Conservation (phyloP, 1,284 basidiomycete species). For the Rhodotorula mucilaginosa region DNA sequence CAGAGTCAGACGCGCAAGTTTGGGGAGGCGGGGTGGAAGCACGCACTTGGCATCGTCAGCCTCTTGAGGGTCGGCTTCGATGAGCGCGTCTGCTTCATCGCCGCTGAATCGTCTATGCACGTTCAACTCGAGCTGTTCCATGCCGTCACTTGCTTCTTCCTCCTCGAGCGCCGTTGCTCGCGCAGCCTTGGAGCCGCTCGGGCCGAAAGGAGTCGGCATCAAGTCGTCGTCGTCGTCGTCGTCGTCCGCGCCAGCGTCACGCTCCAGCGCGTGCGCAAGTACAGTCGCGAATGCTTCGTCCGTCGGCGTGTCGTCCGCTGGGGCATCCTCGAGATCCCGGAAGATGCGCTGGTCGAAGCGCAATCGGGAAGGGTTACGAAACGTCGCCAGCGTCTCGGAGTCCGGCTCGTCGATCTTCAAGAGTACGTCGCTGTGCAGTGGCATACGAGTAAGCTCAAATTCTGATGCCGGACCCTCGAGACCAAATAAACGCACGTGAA, state of each 20-base stretch:
- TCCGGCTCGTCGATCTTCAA: constrained; percentile 8
- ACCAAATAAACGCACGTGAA: constrained; percentile 3
- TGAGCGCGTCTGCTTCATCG: constrained; percentile 17
- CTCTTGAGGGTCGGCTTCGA: constrained; percentile 7
- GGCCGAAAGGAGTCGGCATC: not conserved
- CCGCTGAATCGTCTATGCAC: not conserved
- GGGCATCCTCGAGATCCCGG: not conserved
- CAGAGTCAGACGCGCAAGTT: too few species aligned
- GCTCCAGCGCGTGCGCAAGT: constrained; percentile 3
- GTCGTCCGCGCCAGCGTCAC: constrained; percentile 1
- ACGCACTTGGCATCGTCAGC: not conserved
- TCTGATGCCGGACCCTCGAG: too few species aligned
- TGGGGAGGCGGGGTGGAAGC: not conserved
- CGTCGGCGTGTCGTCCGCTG: not conserved
- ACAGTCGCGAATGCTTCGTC: constrained; percentile 12
- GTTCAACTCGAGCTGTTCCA: too few species aligned
- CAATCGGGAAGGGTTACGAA: constrained; percentile 14
- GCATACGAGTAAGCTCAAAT: not conserved
- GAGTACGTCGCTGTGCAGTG: not conserved
- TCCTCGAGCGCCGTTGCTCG: not conserved
- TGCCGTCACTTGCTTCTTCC: not conserved
- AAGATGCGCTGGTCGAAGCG: constrained; percentile 24
- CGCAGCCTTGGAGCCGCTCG: not conserved
- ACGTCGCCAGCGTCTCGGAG: constrained; percentile 21
- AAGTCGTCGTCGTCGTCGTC: constrained; percentile 5